These are phyloP conservation scores for Chamaecyparis obtusa DNA, from an alignment of 75 land plant genomes.

Conservation along the genomic window DNA sequence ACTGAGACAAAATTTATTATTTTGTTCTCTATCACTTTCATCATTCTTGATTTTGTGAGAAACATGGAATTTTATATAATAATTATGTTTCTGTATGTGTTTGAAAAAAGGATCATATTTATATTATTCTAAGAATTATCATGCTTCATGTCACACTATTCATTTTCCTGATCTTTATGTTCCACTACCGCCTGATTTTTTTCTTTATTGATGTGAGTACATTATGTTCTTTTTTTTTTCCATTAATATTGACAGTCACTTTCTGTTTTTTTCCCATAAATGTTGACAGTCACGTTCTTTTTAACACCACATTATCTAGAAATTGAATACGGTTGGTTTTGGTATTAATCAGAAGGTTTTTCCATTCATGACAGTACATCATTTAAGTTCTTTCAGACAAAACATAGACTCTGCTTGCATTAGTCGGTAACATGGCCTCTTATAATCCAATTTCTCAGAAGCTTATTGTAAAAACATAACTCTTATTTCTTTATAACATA, in stretches of 20 bases:
- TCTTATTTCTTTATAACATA: background rate
- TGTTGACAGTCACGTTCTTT: no score
- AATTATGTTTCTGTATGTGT: background rate
- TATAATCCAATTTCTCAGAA: no score
- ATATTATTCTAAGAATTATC: background rate
- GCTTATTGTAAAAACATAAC: no score
- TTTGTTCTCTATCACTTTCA: background rate
- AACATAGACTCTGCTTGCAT: no score
- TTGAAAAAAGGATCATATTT: slow-evolving; percentile 1
- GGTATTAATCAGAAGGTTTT: no score
- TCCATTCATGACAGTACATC: no score
- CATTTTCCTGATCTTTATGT: background rate
- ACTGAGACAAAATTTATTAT: no score
- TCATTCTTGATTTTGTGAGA: background rate
- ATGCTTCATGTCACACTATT: background rate
- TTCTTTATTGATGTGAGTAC: background rate
- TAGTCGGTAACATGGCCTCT: no score
- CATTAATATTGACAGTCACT: background rate
- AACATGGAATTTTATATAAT: background rate
- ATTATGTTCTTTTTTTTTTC: background rate
- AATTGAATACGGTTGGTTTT: no score
- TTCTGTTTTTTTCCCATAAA: no score
- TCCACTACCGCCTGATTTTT: background rate
- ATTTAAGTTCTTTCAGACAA: no score
- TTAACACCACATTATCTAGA: no score